Conservation (phyloP, 495 filamentous ascomycete species). For the Pyrenula aspistea region DNA sequence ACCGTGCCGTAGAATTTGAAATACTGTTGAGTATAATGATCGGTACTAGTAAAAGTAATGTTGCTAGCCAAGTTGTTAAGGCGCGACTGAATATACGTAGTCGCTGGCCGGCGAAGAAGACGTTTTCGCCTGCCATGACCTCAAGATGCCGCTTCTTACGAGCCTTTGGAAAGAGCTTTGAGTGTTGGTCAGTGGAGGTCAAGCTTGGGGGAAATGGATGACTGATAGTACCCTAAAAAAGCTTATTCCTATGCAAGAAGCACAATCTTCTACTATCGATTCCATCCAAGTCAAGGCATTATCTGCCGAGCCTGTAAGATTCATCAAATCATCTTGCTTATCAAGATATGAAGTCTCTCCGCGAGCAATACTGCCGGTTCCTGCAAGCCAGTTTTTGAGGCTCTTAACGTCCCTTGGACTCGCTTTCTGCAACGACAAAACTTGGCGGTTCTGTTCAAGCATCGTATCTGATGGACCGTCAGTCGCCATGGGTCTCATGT, state of each 20-base stretch:
- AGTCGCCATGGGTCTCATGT: background rate
- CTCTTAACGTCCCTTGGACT: constrained; percentile 8
- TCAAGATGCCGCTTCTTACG: background rate
- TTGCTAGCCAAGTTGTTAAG: constrained; percentile 13
- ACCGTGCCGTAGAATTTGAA: constrained; percentile 8
- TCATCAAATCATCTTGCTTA: constrained; percentile 13
- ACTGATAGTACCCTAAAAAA: constrained; percentile 15
- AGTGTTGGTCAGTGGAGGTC: background rate
- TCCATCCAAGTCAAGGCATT: constrained; percentile 12
- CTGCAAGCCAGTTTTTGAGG: constrained; percentile 18
- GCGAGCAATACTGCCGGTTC: constrained; percentile 12
- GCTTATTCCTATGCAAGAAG: constrained; percentile 10
- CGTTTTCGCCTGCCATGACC: background rate
- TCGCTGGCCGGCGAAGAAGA: constrained; percentile 11
- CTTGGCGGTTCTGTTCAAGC: constrained; percentile 7
- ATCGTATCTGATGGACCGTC: constrained; percentile 10
- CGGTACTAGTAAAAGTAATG: constrained; percentile 18
- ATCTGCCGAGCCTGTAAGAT: constrained; percentile 10
- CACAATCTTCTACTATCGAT: constrained; percentile 14
- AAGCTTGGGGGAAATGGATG: background rate
- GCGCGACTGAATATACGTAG: constrained; percentile 12
- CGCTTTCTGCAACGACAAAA: constrained; percentile 7
- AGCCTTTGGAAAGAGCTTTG: background rate
- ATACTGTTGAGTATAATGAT: constrained; percentile 16
- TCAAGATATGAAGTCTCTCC: constrained; percentile 18